Evolutionary conservation across 2,329 filamentous ascomycete genomes (phyloP).

Genomic region (Mycogone perniciosa): DNA sequence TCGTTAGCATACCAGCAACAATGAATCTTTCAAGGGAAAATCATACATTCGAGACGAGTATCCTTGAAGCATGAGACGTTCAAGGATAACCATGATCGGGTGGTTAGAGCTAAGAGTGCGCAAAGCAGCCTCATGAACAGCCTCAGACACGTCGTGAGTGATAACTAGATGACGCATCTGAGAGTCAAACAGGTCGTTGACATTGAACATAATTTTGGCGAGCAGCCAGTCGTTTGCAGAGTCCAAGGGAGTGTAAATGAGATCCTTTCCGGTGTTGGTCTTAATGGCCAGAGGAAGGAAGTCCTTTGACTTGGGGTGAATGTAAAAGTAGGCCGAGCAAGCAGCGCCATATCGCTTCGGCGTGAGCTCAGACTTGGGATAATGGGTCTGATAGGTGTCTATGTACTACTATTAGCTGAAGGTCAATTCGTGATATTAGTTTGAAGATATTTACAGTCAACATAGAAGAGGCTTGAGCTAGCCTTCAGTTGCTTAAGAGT

Average conservation of each 20-base stretch:
- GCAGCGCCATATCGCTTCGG: slow-evolving; percentile 31
- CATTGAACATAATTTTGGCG: slow-evolving; percentile 44
- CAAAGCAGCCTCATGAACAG: slow-evolving; percentile 38
- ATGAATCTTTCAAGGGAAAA: neutral
- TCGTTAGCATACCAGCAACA: neutral
- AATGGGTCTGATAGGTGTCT: slow-evolving; percentile 28
- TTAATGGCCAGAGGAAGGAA: slow-evolving; percentile 44
- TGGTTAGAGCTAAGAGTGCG: slow-evolving; percentile 40
- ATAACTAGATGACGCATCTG: slow-evolving; percentile 38
- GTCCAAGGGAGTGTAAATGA: slow-evolving; percentile 42
- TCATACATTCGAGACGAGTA: slow-evolving; percentile 14
- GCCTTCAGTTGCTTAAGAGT: slow-evolving; percentile 27
- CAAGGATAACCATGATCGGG: slow-evolving; percentile 35
- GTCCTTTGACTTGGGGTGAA: slow-evolving; percentile 31
- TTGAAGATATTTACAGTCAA: slow-evolving; percentile 23
- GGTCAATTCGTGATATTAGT: neutral
- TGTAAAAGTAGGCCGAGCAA: slow-evolving; percentile 42
- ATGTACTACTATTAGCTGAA: neutral
- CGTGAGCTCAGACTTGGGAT: slow-evolving; percentile 15
- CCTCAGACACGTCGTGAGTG: slow-evolving; percentile 39
- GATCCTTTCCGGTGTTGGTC: slow-evolving; percentile 32
- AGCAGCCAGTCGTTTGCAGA: slow-evolving; percentile 40
- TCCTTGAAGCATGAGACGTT: slow-evolving; percentile 24
- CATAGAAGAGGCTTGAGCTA: slow-evolving; percentile 36
- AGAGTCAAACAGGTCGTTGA: slow-evolving; percentile 40